Conservation (phyloP, 2,329 filamentous ascomycete species). For the Diaporthe longicolla region DNA sequence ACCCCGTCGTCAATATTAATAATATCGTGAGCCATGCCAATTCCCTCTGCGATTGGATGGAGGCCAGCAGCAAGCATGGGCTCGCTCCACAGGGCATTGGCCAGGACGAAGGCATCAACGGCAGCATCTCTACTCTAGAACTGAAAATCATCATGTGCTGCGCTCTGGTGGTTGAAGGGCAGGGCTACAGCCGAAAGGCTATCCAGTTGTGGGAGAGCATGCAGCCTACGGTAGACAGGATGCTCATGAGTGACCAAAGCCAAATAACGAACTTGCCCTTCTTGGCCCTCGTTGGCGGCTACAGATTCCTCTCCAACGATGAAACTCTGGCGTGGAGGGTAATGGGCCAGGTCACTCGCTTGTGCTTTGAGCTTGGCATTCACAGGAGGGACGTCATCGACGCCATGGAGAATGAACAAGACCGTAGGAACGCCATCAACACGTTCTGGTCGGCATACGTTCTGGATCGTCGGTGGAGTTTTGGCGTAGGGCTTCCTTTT, state of each 20-base stretch:
- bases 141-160: conserved; percentile 89
- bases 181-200: conserved; percentile 83
- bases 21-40: conserved; percentile 79
- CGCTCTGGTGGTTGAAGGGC: conserved; percentile 82
- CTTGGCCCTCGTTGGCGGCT: conserved; percentile 70
- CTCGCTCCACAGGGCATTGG: conserved; percentile 48
- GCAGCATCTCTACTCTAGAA: conserved; percentile 72
- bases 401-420: conserved; percentile 77
- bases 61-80: conserved; percentile 59
- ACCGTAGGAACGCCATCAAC: conserved; percentile 76
- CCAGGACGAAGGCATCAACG: conserved; percentile 58
- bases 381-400: conserved; percentile 82
- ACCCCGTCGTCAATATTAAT: conserved; percentile 85
- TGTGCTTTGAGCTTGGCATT: conserved; percentile 87
- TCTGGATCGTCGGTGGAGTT: conserved; percentile 88
- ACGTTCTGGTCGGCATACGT: conserved; percentile 92
- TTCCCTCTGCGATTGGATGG: conserved; percentile 79
- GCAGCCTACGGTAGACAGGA: conserved; percentile 77
- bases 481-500: conserved; percentile 90
- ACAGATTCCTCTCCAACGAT: conserved; percentile 88
- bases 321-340: conserved; percentile 89
- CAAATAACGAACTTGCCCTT: conserved; percentile 64
- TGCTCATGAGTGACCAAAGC: conserved; percentile 68
- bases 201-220: conserved; percentile 82
- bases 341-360: conserved; percentile 84